These are phyloP conservation scores for Metarhizium album DNA, from an alignment of 2,329 filamentous ascomycete species.

Conservation along the genomic window DNA sequence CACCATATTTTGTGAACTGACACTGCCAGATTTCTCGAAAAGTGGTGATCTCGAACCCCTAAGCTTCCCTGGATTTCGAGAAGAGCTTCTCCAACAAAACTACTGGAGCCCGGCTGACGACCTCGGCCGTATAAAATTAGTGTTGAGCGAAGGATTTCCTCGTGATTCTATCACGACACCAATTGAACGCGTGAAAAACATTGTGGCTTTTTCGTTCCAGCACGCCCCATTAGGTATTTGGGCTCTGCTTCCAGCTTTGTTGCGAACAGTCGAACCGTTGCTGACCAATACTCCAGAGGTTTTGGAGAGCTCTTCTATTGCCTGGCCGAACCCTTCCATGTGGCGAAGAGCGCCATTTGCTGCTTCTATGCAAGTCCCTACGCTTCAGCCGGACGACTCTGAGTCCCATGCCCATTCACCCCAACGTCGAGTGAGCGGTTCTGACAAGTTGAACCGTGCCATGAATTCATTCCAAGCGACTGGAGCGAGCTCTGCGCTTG, in stretches of 20 bases:
- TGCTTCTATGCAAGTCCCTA: slow-evolving; percentile 29
- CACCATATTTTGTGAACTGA: slow-evolving; percentile 1
- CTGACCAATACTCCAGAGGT: slow-evolving; percentile 36
- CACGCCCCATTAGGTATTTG: slow-evolving; percentile 65
- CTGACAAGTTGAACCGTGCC: neutral
- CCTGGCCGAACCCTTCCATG: slow-evolving; percentile 68
- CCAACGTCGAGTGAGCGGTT: slow-evolving; percentile 21
- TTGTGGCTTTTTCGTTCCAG: slow-evolving; percentile 73
- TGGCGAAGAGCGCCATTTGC: slow-evolving; percentile 42
- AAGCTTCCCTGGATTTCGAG: slow-evolving; percentile 61
- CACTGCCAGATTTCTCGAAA: slow-evolving; percentile 35
- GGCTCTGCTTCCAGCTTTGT: neutral
- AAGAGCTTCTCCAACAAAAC: slow-evolving; percentile 55
- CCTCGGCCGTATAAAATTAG: slow-evolving; percentile 62
- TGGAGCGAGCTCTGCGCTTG: neutral
- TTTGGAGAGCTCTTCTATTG: slow-evolving; percentile 61
- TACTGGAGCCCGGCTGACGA: slow-evolving; percentile 64
- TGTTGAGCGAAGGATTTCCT: slow-evolving; percentile 64
- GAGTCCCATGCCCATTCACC: slow-evolving; percentile 57
- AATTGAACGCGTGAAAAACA: slow-evolving; percentile 59
- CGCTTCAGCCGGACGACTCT: slow-evolving; percentile 32
- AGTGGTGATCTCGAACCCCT: slow-evolving; percentile 50
- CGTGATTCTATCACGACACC: slow-evolving; percentile 39
- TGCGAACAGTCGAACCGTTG: neutral
- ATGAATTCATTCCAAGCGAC: neutral